phyloP scores from a whole-genome alignment of 169 alveolate genomes.

The Theileria sp. region DNA sequence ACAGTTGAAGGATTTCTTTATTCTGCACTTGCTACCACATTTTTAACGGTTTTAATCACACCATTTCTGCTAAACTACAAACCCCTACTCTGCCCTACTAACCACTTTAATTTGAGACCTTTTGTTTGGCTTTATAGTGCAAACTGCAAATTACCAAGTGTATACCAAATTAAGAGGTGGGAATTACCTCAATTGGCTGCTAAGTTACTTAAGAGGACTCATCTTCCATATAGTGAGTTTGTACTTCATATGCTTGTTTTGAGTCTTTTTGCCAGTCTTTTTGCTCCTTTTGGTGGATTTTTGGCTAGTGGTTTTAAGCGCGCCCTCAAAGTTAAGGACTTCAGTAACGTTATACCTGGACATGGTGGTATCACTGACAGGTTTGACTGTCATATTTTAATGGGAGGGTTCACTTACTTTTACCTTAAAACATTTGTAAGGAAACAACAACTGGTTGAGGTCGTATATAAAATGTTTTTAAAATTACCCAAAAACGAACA shows the following conservation, averaged over 20 bases:
- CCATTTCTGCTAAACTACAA: constrained; percentile 70
- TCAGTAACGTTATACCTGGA: constrained; percentile 98
- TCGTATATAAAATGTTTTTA: constrained; percentile 39
- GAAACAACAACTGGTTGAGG: constrained; percentile 37
- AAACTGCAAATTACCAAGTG: constrained; percentile 16
- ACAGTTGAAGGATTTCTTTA: constrained; percentile 98
- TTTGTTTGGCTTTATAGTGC: constrained; percentile 68
- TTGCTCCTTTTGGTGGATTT: constrained; percentile 99
- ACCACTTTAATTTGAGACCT: constrained; percentile 80
- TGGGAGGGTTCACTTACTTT: constrained; percentile 84
- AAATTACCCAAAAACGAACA: constrained; percentile 43
- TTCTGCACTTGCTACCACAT: constrained; percentile 83
- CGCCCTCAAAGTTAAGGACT: constrained; percentile 96
- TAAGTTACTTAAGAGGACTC: background rate
- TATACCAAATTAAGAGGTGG: constrained; percentile 29
- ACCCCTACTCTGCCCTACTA: constrained; percentile 88
- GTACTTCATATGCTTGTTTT: constrained; percentile 89
- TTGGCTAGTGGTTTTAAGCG: constrained; percentile 99
- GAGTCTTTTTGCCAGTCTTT: constrained; percentile 93
- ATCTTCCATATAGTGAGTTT: constrained; percentile 24
- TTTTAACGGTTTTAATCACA: constrained; percentile 67
- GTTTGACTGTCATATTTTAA: constrained; percentile 95
- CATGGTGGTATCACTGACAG: constrained; percentile 99
- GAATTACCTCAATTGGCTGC: constrained; percentile 47
- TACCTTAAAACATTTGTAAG: constrained; percentile 73